These are phyloP conservation scores for Monosporascus sp. DNA, from an alignment of 2,329 filamentous ascomycete genomes.

Conservation along the genomic window DNA sequence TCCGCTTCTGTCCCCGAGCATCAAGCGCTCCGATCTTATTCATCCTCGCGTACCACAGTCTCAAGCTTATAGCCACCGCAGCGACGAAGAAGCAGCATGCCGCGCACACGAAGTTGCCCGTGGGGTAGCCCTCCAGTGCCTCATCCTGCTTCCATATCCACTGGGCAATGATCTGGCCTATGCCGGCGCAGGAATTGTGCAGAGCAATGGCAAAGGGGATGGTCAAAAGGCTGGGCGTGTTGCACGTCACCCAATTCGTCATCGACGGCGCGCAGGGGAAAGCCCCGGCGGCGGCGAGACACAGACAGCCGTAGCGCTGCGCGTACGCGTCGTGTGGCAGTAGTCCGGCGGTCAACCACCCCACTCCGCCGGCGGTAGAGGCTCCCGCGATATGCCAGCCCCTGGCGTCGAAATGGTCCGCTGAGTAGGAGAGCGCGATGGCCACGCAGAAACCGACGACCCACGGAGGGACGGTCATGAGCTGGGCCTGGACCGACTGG, in stretches of 20 bases:
- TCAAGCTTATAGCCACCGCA: conserved; percentile 11
- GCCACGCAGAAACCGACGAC: conserved; percentile 21
- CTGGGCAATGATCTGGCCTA: conserved; percentile 33
- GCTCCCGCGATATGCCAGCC: conserved; percentile 20
- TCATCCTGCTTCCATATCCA: conserved; percentile 33
- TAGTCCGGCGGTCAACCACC: conserved; percentile 27
- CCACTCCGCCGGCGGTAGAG: conserved; percentile 23
- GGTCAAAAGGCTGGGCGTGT: conserved; percentile 30
- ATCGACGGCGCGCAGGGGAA: conserved; percentile 31
- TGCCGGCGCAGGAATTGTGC: conserved; percentile 31
- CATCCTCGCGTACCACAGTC: conserved; percentile 19
- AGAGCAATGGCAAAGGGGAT: conserved; percentile 32
- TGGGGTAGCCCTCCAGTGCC: conserved; percentile 27
- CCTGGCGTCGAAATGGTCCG: conserved; percentile 17
- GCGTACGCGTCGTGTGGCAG: conserved; percentile 19
- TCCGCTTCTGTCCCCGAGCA: conserved; percentile 13
- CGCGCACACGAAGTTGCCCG: conserved; percentile 34
- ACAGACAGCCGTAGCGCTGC: conserved; percentile 30
- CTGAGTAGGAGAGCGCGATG: conserved; percentile 18
- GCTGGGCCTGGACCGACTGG: conserved; percentile 20
- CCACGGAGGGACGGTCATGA: conserved; percentile 24
- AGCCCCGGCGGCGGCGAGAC: conserved; percentile 30
- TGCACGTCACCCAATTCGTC: conserved; percentile 34
- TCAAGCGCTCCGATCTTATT: conserved; percentile 14
- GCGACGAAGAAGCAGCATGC: conserved; percentile 29